phyloP scores from a whole-genome alignment of 345 rosid genomes.

The Corymbia maculata region DNA sequence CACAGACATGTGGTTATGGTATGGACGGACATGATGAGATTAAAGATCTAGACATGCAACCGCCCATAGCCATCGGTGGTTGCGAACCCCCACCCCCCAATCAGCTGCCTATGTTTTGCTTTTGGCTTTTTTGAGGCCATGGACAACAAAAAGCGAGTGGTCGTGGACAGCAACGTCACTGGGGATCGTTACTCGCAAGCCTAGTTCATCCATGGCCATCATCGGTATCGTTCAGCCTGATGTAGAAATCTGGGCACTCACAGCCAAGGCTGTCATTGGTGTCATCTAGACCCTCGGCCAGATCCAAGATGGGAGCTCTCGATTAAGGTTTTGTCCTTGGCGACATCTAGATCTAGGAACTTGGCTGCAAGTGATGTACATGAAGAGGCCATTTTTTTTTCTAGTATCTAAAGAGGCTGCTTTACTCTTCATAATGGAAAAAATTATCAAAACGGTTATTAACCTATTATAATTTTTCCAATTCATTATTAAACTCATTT shows the following conservation, averaged over 20 bases:
- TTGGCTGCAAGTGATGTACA: not conserved
- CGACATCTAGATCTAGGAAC: not conserved
- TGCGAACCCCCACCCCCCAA: not conserved
- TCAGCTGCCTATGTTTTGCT: not conserved
- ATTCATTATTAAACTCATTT: too few relatives aligned
- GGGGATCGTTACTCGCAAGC: not conserved
- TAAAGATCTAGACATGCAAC: not conserved
- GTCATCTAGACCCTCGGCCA: too few relatives aligned
- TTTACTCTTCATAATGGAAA: too few relatives aligned
- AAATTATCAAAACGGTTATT: too few relatives aligned
- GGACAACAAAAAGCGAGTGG: not conserved
- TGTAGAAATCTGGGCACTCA: not conserved
- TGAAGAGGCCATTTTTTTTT: not conserved
- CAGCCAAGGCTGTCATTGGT: not conserved
- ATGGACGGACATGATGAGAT: not conserved
- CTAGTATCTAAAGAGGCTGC: not conserved
- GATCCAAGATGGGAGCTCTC: too few relatives aligned
- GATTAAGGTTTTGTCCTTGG: not conserved
- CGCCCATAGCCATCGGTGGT: rapidly evolving
- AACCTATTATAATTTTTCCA: too few relatives aligned
- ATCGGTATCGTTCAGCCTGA: not conserved
- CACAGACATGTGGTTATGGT: not conserved
- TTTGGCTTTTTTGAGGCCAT: not conserved
- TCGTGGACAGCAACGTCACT: not conserved
- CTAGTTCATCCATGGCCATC: not conserved